Evolutionary conservation across 208 protist species (phyloP).

Genomic region (Trichomonas gallinae): DNA sequence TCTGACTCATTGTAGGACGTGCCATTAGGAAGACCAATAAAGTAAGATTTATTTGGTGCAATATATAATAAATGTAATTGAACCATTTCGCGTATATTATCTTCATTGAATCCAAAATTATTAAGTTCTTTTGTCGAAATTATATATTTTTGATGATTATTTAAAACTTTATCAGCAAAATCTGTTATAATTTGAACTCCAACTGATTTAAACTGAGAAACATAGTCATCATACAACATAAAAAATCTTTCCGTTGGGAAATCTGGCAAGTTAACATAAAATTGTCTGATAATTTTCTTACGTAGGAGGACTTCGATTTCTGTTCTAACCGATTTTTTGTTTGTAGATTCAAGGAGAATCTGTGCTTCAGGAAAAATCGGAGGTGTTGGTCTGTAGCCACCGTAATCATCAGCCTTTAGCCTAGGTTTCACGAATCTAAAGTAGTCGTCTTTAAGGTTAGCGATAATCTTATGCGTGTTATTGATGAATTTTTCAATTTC

Average conservation of each 20-base stretch:
- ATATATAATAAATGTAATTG: background rate
- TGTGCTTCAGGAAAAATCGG: background rate
- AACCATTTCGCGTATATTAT: background rate
- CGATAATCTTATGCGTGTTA: background rate
- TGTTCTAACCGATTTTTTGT: background rate
- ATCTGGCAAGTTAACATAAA: background rate
- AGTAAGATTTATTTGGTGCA: background rate
- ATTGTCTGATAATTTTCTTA: background rate
- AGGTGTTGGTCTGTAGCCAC: background rate
- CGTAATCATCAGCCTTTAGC: background rate
- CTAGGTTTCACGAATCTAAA: background rate
- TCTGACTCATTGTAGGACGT: background rate
- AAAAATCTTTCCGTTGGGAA: background rate
- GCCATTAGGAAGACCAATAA: background rate
- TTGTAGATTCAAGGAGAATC: background rate
- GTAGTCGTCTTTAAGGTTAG: background rate
- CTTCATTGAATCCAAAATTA: background rate
- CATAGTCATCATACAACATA: background rate
- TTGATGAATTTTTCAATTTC: background rate
- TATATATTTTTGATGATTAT: background rate
- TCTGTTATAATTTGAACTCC: background rate
- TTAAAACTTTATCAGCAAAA: background rate
- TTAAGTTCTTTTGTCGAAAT: background rate
- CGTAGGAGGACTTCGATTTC: background rate
- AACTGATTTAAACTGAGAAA: background rate